Percentiles rank a stretch among this genome's conserved stretches.
These are phyloP conservation scores for Trichocomaceae sp. DNA, from an alignment of 2,329 filamentous ascomycete species.

Conservation along the genomic window DNA sequence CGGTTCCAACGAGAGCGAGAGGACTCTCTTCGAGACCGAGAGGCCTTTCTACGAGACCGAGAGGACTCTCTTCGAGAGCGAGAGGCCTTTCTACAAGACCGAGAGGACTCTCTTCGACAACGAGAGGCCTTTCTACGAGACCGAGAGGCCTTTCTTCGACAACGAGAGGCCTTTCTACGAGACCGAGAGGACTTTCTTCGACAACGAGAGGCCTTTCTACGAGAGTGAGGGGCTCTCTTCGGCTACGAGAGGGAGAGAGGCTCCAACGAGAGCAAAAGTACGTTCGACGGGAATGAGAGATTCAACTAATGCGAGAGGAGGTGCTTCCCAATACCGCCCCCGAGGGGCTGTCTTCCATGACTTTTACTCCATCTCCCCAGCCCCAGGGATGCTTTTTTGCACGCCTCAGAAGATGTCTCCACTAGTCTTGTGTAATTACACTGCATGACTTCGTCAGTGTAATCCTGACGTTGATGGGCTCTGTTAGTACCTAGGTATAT, in stretches of 20 bases:
- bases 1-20: not conserved
- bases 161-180: not conserved
- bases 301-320: not conserved
- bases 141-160: not conserved
- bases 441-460: too few relatives aligned
- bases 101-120: not conserved
- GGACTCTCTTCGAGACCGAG: not conserved
- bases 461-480: too few relatives aligned
- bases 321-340: too few relatives aligned
- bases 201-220: not conserved
- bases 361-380: too few relatives aligned
- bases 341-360: too few relatives aligned
- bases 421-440: too few relatives aligned
- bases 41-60: not conserved
- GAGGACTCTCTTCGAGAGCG: not conserved
- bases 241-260: not conserved
- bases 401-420: not conserved
- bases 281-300: not conserved
- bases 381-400: not conserved
- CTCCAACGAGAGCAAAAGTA: too few relatives aligned
- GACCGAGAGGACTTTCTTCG: not conserved
- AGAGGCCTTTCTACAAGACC: not conserved
- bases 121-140: not conserved
- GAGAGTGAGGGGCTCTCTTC: not conserved
- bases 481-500: too few relatives aligned